Conservation (phyloP, 768 basidiomycete genomes). For the Strobilomyces confusus region DNA sequence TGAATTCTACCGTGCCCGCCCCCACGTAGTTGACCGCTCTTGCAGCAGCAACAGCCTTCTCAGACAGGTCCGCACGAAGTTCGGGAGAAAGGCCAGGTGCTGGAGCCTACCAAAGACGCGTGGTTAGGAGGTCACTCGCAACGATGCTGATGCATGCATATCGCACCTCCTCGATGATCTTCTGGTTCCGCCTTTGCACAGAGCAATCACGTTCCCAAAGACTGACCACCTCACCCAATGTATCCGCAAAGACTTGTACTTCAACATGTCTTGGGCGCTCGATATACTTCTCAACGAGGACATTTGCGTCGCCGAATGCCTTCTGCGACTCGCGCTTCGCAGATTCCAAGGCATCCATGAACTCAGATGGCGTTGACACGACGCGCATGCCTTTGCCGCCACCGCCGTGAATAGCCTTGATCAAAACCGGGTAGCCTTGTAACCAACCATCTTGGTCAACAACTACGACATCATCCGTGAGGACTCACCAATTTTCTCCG, state of each 20-base stretch:
- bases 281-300: constrained; percentile 88
- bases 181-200: constrained; percentile 90
- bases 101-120: constrained; percentile 66
- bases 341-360: constrained; percentile 76
- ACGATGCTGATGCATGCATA: neutral
- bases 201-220: constrained; percentile 94
- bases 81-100: constrained; percentile 83
- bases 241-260: constrained; percentile 92
- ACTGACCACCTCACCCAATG: constrained; percentile 74
- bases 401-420: constrained; percentile 95
- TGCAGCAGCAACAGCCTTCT: constrained; percentile 90
- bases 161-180: constrained; percentile 85
- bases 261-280: constrained; percentile 87
- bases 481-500: constrained; percentile 60
- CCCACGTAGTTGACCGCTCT: constrained; percentile 89
- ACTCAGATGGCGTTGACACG: constrained; percentile 62
- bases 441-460: neutral
- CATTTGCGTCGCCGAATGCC: constrained; percentile 81
- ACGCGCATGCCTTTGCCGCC: constrained; percentile 96
- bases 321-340: constrained; percentile 88
- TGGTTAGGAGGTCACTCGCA: neutral
- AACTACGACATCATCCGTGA: no score
- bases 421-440: constrained; percentile 82
- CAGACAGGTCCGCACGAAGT: constrained; percentile 74
- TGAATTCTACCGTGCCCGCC: constrained; percentile 94